phyloP scores from a whole-genome alignment of 495 filamentous ascomycete genomes.

The Lophiotrema nucula region DNA sequence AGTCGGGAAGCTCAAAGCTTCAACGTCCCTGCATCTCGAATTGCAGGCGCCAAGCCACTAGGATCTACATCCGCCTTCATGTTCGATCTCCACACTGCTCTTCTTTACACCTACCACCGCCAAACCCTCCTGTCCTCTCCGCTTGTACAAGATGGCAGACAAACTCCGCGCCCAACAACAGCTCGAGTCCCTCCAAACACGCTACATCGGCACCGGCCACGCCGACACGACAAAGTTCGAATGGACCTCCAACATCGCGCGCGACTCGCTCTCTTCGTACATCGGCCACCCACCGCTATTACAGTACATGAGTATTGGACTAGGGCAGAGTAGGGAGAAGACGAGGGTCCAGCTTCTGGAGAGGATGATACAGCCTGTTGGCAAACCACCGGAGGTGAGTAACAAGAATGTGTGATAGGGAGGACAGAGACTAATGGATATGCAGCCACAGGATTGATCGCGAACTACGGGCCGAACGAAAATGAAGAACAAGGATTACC shows the following conservation, averaged over 20 bases:
- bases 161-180: conserved; percentile 97
- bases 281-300: conserved; percentile 87
- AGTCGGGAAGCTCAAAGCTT: too few relatives aligned
- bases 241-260: conserved; percentile 74
- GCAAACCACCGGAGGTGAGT: conserved; percentile 65
- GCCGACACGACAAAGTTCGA: conserved; percentile 96
- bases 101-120: not conserved
- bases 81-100: too few relatives aligned
- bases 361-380: conserved; percentile 91
- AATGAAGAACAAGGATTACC: too few relatives aligned
- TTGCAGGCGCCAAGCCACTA: too few relatives aligned
- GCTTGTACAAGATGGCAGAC: conserved; percentile 65
- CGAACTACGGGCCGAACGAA: too few relatives aligned
- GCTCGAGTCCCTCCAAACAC: conserved; percentile 90
- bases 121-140: not conserved
- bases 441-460: too few relatives aligned
- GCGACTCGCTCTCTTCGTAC: conserved; percentile 58
- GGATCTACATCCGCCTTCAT: too few relatives aligned
- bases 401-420: not conserved
- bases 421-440: not conserved
- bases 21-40: too few relatives aligned
- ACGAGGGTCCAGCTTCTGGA: conserved; percentile 76
- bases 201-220: conserved; percentile 95
- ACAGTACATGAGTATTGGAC: conserved; percentile 83
- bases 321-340: conserved; percentile 80